A percentile compares a stretch with the other conserved stretches of the same genome.
These are phyloP conservation scores for Trichocladium antarcticum DNA, from an alignment of 495 filamentous ascomycete species.

Conservation along the genomic window DNA sequence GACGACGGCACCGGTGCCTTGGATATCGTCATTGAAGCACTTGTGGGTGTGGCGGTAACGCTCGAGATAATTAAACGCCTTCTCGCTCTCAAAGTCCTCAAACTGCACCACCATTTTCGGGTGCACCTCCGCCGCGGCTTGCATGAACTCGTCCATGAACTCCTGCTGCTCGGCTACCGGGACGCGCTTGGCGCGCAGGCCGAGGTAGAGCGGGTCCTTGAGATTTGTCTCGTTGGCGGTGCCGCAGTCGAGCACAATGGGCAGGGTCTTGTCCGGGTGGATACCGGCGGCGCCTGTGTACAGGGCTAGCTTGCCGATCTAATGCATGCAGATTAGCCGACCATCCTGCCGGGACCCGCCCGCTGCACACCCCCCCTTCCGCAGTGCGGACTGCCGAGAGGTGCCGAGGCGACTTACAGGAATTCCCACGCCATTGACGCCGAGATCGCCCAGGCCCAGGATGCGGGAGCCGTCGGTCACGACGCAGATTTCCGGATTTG, in stretches of 20 bases:
- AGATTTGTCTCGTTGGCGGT: slow-evolving; percentile 82
- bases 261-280: slow-evolving; percentile 80
- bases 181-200: slow-evolving; percentile 71
- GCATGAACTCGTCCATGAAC: slow-evolving; percentile 97
- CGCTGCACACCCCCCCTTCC: not conserved
- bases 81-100: slow-evolving; percentile 91
- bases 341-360: slow-evolving; percentile 11
- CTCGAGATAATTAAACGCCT: slow-evolving; percentile 85
- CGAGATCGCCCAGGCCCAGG: slow-evolving; percentile 88
- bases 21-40: slow-evolving; percentile 98
- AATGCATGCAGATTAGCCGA: slow-evolving; percentile 20
- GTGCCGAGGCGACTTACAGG: slow-evolving; percentile 51
- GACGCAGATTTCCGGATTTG: slow-evolving; percentile 85
- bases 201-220: slow-evolving; percentile 90
- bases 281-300: slow-evolving; percentile 97
- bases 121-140: slow-evolving; percentile 75
- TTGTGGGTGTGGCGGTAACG: slow-evolving; percentile 78
- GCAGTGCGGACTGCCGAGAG: not conserved
- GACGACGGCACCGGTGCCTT: slow-evolving; percentile 94
- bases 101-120: slow-evolving; percentile 94
- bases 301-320: slow-evolving; percentile 77
- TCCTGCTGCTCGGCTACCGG: slow-evolving; percentile 72
- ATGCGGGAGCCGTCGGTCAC: slow-evolving; percentile 97
- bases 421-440: slow-evolving; percentile 96
- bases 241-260: slow-evolving; percentile 82